Conservation (phyloP, 2,329 filamentous ascomycete genomes). For the Cyphellophora europaea region DNA sequence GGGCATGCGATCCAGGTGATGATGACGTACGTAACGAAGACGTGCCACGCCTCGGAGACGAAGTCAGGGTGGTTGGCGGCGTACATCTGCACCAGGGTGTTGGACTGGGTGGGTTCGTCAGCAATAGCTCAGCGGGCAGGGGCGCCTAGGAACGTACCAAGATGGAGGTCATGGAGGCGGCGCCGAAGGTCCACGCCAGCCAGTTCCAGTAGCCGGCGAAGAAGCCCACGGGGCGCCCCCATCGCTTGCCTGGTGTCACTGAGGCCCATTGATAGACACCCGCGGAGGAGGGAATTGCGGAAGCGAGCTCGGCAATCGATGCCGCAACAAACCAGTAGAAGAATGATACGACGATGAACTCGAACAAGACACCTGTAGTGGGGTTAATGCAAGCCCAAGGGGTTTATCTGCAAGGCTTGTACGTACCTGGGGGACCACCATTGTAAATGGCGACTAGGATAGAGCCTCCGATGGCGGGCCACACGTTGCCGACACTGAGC, state of each 20-base stretch:
- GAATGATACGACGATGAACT: conserved; percentile 42
- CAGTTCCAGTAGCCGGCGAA: conserved; percentile 38
- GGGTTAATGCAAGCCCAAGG: conserved; percentile 22
- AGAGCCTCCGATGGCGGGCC: conserved; percentile 29
- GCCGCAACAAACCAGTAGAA: conserved; percentile 53
- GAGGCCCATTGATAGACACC: conserved; percentile 55
- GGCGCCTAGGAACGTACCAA: conserved; percentile 21
- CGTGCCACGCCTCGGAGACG: conserved; percentile 42
- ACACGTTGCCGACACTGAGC: conserved; percentile 56
- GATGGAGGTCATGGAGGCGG: conserved; percentile 50
- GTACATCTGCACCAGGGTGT: conserved; percentile 54
- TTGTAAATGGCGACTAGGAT: conserved; percentile 18
- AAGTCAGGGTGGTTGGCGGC: conserved; percentile 38
- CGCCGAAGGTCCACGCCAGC: conserved; percentile 51
- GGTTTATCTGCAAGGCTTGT: neutral
- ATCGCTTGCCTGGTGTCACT: conserved; percentile 45
- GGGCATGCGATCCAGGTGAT: conserved; percentile 14
- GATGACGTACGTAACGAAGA: conserved; percentile 49
- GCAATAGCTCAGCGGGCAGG: neutral
- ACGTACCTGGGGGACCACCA: conserved; percentile 12
- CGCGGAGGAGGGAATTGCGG: conserved; percentile 51
- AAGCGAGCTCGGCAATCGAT: conserved; percentile 52
- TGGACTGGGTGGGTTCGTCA: conserved; percentile 20
- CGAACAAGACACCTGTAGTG: conserved; percentile 54
- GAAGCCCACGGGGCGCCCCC: conserved; percentile 42